Percentiles rank a stretch among this genome's conserved stretches.
These are phyloP conservation scores for Pseudogymnoascus sp. DNA, from an alignment of 2,329 filamentous ascomycete species.

Conservation along the genomic window DNA sequence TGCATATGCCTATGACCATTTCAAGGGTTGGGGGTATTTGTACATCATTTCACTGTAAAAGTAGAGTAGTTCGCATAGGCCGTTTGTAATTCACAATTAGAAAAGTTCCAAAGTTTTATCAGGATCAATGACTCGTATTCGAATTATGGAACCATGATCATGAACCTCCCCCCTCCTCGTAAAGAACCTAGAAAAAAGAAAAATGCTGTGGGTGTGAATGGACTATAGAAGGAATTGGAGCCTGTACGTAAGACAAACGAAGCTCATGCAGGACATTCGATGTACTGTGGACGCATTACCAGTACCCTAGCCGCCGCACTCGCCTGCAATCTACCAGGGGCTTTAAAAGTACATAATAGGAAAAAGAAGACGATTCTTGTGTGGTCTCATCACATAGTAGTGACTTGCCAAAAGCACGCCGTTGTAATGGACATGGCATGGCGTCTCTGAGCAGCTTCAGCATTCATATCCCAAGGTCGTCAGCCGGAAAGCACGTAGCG, in stretches of 20 bases:
- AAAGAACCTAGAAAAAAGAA: neutral
- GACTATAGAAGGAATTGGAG: neutral
- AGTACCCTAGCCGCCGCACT: neutral
- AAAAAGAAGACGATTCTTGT: slow-evolving; percentile 3
- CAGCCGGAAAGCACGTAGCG: neutral
- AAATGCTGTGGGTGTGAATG: neutral
- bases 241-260: neutral
- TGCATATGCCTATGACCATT: neutral
- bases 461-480: slow-evolving; percentile 2
- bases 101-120: neutral
- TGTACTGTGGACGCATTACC: slow-evolving; percentile 5
- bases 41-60: neutral
- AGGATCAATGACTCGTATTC: slow-evolving; percentile 8
- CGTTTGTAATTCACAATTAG: neutral
- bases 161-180: neutral
- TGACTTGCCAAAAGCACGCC: slow-evolving; percentile 2
- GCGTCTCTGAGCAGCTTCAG: neutral
- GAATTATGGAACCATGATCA: slow-evolving; percentile 6
- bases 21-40: neutral
- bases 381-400: neutral
- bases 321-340: neutral
- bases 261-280: slow-evolving; percentile 2
- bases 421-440: neutral
- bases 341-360: slow-evolving; percentile 6
- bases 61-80: neutral